Percentiles rank a stretch among this genome's conserved stretches.
These are phyloP conservation scores for Gnomoniopsis sp. DNA, from an alignment of 2,329 filamentous ascomycete genomes.

Conservation along the genomic window DNA sequence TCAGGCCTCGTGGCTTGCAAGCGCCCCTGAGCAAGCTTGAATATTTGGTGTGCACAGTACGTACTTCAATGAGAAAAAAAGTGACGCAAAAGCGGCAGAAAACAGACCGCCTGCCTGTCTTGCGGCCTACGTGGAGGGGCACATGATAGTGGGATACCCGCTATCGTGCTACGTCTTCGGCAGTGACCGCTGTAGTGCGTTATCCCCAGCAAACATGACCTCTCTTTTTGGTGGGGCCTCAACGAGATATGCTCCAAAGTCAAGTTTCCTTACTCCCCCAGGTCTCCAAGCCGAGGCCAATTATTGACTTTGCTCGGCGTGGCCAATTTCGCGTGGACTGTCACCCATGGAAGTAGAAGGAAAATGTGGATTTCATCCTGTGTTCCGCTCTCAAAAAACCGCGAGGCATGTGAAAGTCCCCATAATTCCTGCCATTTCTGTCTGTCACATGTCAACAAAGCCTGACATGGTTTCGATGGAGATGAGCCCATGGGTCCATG, in stretches of 20 bases:
- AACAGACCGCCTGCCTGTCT: slow-evolving; percentile 7
- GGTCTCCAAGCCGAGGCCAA: slow-evolving; percentile 9
- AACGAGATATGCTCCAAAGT: not conserved
- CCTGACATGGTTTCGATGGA: not conserved
- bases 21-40: not conserved
- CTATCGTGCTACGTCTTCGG: accelerated
- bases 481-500: not conserved
- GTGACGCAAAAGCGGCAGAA: slow-evolving; percentile 17
- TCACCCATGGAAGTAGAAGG: not conserved
- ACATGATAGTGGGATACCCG: not conserved
- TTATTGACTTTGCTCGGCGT: not conserved
- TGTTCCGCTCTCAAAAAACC: not conserved
- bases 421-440: not conserved
- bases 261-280: not conserved
- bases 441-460: not conserved
- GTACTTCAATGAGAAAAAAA: not conserved
- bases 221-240: not conserved
- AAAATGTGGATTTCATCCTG: not conserved
- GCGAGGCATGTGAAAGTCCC: slow-evolving; percentile 14
- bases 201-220: not conserved
- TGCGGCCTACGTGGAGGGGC: accelerated
- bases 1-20: slow-evolving; percentile 12
- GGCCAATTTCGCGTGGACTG: slow-evolving; percentile 3
- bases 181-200: not conserved
- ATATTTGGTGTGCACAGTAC: not conserved